phyloP scores from a whole-genome alignment of 1,139 yeast species.

The Pichia sp. region DNA sequence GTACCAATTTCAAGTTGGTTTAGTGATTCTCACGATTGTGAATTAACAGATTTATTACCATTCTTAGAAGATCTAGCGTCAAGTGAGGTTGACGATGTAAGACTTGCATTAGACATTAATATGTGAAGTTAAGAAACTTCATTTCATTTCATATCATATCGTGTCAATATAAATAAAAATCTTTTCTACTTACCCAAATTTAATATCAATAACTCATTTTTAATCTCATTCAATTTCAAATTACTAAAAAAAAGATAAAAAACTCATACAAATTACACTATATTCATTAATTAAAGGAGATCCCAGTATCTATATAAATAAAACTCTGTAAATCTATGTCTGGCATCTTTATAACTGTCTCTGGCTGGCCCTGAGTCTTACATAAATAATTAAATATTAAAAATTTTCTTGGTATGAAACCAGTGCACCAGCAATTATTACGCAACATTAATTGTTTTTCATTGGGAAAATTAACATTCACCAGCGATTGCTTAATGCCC shows the following conservation, averaged over 20 bases:
- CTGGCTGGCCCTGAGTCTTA: background rate
- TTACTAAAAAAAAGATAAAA: background rate
- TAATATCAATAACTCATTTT: background rate
- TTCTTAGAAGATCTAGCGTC: slow-evolving; percentile 77
- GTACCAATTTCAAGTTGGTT: slow-evolving; percentile 99
- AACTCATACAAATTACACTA: background rate
- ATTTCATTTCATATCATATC: too few relatives aligned
- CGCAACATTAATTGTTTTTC: background rate
- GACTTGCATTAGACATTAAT: slow-evolving; percentile 74
- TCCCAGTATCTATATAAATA: background rate
- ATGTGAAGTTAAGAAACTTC: slow-evolving; percentile 29
- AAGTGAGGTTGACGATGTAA: slow-evolving; percentile 69
- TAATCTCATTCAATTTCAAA: background rate
- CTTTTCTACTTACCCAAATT: background rate
- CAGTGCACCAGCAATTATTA: background rate
- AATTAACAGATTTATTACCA: slow-evolving; percentile 83
- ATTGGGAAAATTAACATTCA: background rate
- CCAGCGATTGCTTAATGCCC: background rate
- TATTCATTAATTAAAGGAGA: background rate
- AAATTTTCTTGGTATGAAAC: background rate
- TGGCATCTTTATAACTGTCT: background rate
- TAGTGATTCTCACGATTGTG: slow-evolving; percentile 96
- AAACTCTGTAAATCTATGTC: background rate
- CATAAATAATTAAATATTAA: background rate
- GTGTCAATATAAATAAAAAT: background rate